These are phyloP conservation scores for Berberis thunbergii DNA, from an alignment of 164 flowering plant genomes.

Conservation along the genomic window DNA sequence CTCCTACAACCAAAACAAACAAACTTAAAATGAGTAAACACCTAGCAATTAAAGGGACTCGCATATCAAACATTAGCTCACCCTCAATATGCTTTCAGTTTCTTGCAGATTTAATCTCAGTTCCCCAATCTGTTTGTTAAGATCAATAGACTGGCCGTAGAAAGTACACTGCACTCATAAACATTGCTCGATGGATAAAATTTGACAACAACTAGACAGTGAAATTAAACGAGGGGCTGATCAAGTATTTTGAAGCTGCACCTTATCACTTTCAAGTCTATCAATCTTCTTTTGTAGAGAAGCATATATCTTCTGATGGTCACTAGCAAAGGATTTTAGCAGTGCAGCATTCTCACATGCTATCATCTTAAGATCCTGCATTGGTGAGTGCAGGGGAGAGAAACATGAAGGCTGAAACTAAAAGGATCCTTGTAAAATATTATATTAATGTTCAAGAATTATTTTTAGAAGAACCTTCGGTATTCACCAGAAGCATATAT, in stretches of 20 bases:
- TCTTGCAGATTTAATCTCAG: too few relatives aligned
- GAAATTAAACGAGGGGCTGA: background rate
- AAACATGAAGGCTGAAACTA: background rate
- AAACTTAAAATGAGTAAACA: too few relatives aligned
- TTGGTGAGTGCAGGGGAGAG: background rate
- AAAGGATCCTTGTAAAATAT: background rate
- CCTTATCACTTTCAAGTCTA: slow-evolving; percentile 69
- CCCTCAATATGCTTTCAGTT: too few relatives aligned
- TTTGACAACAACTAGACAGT: background rate
- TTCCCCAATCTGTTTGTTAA: too few relatives aligned
- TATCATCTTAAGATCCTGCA: slow-evolving; percentile 55
- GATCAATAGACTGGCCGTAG: too few relatives aligned
- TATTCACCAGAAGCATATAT: too few relatives aligned
- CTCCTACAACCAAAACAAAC: too few relatives aligned
- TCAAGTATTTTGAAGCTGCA: slow-evolving; percentile 9
- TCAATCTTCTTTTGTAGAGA: slow-evolving; percentile 30
- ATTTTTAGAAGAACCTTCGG: too few relatives aligned
- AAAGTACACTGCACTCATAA: too few relatives aligned
- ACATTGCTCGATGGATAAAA: too few relatives aligned
- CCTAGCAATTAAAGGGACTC: too few relatives aligned
- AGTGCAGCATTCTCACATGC: slow-evolving; percentile 20
- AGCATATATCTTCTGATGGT: slow-evolving; percentile 28
- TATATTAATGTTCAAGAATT: background rate
- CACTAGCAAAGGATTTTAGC: slow-evolving; percentile 24
- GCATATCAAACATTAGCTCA: too few relatives aligned